These are phyloP conservation scores for Salvia sclarea DNA, from an alignment of 305 asterid species.

Conservation along the genomic window DNA sequence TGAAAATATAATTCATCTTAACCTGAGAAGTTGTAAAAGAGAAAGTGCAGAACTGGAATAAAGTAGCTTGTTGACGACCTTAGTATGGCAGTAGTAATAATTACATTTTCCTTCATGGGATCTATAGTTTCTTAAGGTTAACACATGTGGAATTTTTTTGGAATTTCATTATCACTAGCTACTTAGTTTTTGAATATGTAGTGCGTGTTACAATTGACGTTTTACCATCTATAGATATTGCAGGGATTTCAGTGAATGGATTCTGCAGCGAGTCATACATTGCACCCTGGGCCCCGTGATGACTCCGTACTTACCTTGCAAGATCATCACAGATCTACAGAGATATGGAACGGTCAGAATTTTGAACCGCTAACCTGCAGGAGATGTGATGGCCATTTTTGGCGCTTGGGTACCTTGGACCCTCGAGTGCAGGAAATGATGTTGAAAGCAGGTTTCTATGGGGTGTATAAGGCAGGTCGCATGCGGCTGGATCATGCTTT, in stretches of 20 bases:
- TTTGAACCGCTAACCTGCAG: constrained; percentile 83
- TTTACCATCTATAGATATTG: neutral
- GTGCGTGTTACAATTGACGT: constrained; percentile 2
- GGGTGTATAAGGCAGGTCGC: constrained; percentile 83
- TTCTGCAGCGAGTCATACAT: constrained; percentile 52
- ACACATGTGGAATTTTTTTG: neutral
- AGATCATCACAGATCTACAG: constrained; percentile 75
- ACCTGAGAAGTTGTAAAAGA: constrained; percentile 4
- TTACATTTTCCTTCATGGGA: neutral
- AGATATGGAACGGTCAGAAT: constrained; percentile 75
- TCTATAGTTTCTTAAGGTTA: neutral
- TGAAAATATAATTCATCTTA: constrained; percentile 5
- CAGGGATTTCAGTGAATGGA: constrained; percentile 46
- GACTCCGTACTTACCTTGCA: constrained; percentile 70
- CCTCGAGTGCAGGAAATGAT: constrained; percentile 68
- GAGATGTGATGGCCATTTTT: constrained; percentile 82
- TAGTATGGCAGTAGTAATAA: constrained; percentile 8
- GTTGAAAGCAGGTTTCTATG: constrained; percentile 79
- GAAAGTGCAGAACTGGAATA: neutral
- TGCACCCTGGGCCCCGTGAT: constrained; percentile 86
- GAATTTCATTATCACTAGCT: neutral
- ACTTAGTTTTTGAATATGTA: neutral
- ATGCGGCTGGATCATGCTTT: constrained; percentile 79
- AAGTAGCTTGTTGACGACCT: neutral
- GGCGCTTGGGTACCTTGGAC: constrained; percentile 72